Conservation (phyloP, 78 protist genomes). For the Planoprotostelium fungivorum region DNA sequence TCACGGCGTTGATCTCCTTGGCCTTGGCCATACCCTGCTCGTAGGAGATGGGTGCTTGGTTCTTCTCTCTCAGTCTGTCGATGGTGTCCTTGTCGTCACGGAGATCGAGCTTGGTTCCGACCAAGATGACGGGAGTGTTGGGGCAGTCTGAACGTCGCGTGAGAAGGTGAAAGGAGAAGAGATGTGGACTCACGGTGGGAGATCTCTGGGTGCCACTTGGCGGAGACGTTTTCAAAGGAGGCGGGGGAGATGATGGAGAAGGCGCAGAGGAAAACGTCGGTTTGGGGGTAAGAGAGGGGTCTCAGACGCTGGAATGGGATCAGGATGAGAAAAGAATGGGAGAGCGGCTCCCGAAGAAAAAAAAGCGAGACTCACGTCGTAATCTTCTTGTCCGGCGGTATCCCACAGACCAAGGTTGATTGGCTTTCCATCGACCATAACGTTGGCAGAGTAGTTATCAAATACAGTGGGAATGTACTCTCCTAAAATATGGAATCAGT, state of each 20-base stretch:
- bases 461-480: constrained; percentile 59
- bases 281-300: constrained; percentile 91
- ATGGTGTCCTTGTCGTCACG: constrained; percentile 27
- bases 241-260: constrained; percentile 72
- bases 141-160: constrained; percentile 46
- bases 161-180: not conserved
- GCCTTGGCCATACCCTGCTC: constrained; percentile 28
- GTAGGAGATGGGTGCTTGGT: constrained; percentile 15
- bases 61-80: constrained; percentile 33
- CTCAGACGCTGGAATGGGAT: constrained; percentile 93
- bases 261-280: constrained; percentile 84
- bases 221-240: constrained; percentile 78
- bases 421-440: constrained; percentile 57
- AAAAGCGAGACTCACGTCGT: constrained; percentile 51
- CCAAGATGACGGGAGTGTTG: constrained; percentile 73
- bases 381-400: constrained; percentile 95
- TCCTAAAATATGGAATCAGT: not conserved
- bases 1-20: constrained; percentile 40
- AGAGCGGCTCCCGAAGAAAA: not conserved
- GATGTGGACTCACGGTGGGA: constrained; percentile 36
- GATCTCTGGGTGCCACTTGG: constrained; percentile 82
- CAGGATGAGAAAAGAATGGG: constrained; percentile 27
- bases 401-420: constrained; percentile 48
- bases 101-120: constrained; percentile 77
- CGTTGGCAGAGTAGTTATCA: constrained; percentile 55